Evolutionary conservation across 2,329 filamentous ascomycete species (phyloP).

Genomic region (Colletotrichum chrysophilum): DNA sequence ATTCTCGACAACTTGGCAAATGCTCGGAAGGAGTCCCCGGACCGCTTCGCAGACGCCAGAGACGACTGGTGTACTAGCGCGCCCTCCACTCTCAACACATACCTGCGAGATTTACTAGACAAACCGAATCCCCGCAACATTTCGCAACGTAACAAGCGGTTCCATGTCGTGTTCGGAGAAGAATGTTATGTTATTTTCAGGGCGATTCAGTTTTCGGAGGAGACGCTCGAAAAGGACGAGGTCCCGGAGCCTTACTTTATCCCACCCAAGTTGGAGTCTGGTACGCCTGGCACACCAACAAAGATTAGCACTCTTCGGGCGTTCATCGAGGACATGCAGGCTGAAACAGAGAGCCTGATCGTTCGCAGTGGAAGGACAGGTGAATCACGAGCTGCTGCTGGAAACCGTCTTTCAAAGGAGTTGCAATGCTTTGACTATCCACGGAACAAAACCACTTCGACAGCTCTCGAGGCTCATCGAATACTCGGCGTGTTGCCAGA

Average conservation of each 20-base stretch:
- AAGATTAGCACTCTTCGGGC: constrained; percentile 47
- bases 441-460: not conserved
- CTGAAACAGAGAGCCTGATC: constrained; percentile 51
- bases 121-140: constrained; percentile 46
- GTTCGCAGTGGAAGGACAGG: constrained; percentile 24
- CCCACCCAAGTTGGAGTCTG: constrained; percentile 32
- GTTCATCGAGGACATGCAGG: constrained; percentile 54
- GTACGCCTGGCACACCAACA: constrained; percentile 36
- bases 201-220: constrained; percentile 54
- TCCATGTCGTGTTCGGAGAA: constrained; percentile 57
- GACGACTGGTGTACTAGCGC: constrained; percentile 45
- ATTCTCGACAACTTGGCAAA: constrained; percentile 43
- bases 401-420: constrained; percentile 2
- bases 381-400: not conserved
- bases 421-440: constrained; percentile 21
- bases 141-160: constrained; percentile 62
- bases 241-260: constrained; percentile 44
- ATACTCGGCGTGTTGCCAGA: constrained; percentile 18
- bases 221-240: constrained; percentile 38
- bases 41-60: constrained; percentile 49
- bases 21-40: constrained; percentile 50
- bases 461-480: not conserved
- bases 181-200: constrained; percentile 54
- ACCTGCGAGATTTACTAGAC: constrained; percentile 54
- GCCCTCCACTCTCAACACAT: constrained; percentile 52